phyloP scores from a whole-genome alignment of 495 filamentous ascomycete species.

The Penicillium coprophilum region DNA sequence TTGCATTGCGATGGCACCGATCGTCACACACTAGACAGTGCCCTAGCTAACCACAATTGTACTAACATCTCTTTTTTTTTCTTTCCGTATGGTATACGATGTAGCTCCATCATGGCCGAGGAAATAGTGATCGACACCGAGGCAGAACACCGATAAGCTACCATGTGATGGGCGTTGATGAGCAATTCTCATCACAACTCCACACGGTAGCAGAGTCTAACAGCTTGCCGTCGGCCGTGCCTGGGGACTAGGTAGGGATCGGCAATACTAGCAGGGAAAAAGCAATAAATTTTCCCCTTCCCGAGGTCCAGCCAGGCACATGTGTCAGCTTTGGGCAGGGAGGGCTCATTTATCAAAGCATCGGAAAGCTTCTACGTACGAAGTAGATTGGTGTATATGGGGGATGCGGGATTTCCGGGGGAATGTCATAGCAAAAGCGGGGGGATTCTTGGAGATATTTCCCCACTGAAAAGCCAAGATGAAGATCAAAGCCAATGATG shows the following conservation, averaged over 20 bases:
- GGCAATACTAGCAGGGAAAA: background rate
- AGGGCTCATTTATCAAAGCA: background rate
- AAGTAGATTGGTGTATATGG: constrained; percentile 4
- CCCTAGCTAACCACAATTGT: constrained; percentile 12
- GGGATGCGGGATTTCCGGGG: constrained; percentile 8
- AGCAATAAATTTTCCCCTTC: background rate
- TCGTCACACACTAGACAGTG: constrained; percentile 21
- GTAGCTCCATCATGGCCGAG: constrained; percentile 12
- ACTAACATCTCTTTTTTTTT: background rate
- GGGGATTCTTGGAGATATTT: constrained; percentile 1
- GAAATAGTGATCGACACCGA: constrained; percentile 27
- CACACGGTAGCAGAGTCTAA: background rate
- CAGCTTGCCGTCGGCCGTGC: constrained; percentile 5
- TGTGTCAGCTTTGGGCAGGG: background rate
- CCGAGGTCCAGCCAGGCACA: constrained; percentile 12
- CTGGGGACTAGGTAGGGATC: constrained; percentile 10
- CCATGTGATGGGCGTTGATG: constrained; percentile 27
- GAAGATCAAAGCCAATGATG: constrained; percentile 1
- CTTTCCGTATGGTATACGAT: background rate
- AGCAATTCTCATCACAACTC: constrained; percentile 10
- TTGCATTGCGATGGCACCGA: constrained; percentile 18
- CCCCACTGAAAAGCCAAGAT: constrained; percentile 1
- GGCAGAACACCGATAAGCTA: constrained; percentile 13
- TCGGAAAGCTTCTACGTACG: background rate
- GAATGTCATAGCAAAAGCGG: constrained; percentile 7